phyloP scores from a whole-genome alignment of 1,139 yeast genomes.

The Suhomyces yuchorum region DNA sequence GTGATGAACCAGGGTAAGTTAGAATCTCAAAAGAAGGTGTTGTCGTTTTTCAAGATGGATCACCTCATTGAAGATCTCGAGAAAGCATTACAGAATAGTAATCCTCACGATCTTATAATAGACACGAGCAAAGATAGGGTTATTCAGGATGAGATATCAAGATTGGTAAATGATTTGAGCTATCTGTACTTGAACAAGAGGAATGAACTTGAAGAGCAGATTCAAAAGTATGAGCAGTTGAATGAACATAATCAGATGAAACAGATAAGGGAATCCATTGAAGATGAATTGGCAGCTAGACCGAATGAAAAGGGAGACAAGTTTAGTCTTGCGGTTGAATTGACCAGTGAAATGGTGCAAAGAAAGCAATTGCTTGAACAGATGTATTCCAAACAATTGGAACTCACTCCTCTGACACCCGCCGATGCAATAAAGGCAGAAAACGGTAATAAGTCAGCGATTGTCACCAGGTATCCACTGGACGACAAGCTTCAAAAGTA shows the following conservation, averaged over 20 bases:
- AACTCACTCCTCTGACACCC: slow-evolving; percentile 17
- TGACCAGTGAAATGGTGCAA: slow-evolving; percentile 28
- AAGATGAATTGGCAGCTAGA: slow-evolving; percentile 3
- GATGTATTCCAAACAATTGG: slow-evolving; percentile 26
- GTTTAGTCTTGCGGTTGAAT: slow-evolving; percentile 23
- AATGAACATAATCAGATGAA: slow-evolving; percentile 18
- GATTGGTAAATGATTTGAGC: slow-evolving; percentile 44
- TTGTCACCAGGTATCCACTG: slow-evolving; percentile 31
- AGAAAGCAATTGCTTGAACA: slow-evolving; percentile 22
- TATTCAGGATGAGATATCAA: slow-evolving; percentile 46
- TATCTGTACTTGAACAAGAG: slow-evolving; percentile 39
- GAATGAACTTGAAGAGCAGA: slow-evolving; percentile 31
- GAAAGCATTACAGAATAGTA: slow-evolving; percentile 17
- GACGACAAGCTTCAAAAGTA: slow-evolving; percentile 45
- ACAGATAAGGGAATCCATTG: slow-evolving; percentile 10
- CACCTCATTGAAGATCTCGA: slow-evolving; percentile 33
- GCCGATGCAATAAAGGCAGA: slow-evolving; percentile 1
- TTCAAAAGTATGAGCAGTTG: slow-evolving; percentile 20
- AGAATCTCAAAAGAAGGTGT: slow-evolving; percentile 36
- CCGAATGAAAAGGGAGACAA: slow-evolving; percentile 14
- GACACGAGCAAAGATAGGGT: slow-evolving; percentile 35
- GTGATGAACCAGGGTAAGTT: slow-evolving; percentile 32
- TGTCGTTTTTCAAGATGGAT: slow-evolving; percentile 42
- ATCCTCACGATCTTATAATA: slow-evolving; percentile 21
- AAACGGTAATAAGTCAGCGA: slow-evolving; percentile 15